These are phyloP conservation scores for Pleurotus citrinopileatus DNA, from an alignment of 768 basidiomycete genomes.

Conservation along the genomic window DNA sequence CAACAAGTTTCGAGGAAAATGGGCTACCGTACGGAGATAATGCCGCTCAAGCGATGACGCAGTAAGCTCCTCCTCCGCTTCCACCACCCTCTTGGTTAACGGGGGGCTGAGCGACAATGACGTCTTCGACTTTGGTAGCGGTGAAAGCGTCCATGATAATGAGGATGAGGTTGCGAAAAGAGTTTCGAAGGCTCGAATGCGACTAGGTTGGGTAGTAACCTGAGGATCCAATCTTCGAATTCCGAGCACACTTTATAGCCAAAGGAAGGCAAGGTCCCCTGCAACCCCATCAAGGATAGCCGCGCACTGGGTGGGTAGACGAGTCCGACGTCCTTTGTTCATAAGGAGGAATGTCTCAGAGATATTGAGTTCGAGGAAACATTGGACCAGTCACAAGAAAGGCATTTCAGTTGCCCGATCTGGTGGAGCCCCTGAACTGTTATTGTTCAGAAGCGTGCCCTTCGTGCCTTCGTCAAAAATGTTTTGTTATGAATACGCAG, in stretches of 20 bases:
- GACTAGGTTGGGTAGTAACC: not conserved
- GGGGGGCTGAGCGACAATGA: constrained; percentile 6
- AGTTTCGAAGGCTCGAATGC: not conserved
- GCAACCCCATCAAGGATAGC: not conserved
- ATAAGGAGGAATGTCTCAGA: too few species aligned
- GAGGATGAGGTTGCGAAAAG: constrained; percentile 2
- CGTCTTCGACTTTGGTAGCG: constrained; percentile 11
- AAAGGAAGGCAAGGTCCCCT: not conserved
- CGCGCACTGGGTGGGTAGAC: too few species aligned
- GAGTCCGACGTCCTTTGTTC: too few species aligned
- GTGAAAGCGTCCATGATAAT: constrained; percentile 10
- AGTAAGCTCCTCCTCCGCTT: constrained; percentile 7
- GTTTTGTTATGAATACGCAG: too few species aligned
- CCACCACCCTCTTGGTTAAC: constrained; percentile 10
- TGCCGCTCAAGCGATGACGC: constrained; percentile 9
- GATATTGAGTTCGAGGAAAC: too few species aligned
- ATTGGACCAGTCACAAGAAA: too few species aligned
- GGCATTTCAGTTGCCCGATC: too few species aligned
- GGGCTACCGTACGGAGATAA: too few species aligned
- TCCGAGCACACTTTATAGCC: not conserved
- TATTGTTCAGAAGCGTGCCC: too few species aligned
- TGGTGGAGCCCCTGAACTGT: too few species aligned
- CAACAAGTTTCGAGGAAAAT: too few species aligned
- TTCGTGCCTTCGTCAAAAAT: too few species aligned
- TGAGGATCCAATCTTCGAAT: not conserved